Evolutionary conservation across 345 rosid genomes (phyloP), one percentile per base, ranked within the genome.

Genomic region (Firmiana major): DNA sequence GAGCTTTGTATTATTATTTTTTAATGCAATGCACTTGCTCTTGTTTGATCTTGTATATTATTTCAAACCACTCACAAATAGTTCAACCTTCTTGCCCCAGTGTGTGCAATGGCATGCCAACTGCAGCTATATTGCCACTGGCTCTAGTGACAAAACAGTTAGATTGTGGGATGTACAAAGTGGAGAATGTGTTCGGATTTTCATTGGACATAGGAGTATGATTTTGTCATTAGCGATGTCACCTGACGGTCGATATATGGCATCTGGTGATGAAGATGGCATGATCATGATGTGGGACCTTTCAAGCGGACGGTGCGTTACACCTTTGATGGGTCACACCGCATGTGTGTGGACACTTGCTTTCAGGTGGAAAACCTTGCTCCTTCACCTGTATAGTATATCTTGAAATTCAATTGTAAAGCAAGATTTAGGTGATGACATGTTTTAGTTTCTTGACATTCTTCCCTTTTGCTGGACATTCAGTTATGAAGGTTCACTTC

Each of bases 251-350:
- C 92, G 92, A 24, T 91, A 90, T 76, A 89, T 92, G 98, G 97
- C 98, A 48, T 96, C 98, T 15, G 99, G 93, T 42, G 99, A 94
- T 83, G 98, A 92, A 88, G 99, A 94, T 82, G 98, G 98, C 60
- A 83, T 90, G 19, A 89, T 93, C 77, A 90, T 92, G 99, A 92
- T 91, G 97, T 96, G 99, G 99, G 99, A 94, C 85, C 92, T 96
- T 71, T 87, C 98, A 40, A 92, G 87, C 48, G 98, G 98, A 72
- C 92, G 97, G n/a, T 91, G 97, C 81, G 83, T 97, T 74, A 92
- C 92, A 3, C 97, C 98, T 82, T 84, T 97, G 87, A 87, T 90
- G 86, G 97, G 99, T 34, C 99, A 97, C 82, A 91, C 85, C 66
- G 92, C 97, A 16, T 94, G 97, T 70, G 97, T 90, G 13, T 92